These are phyloP conservation scores for Sporisorium graminicola DNA, from an alignment of 1,284 basidiomycete species.

Conservation along the genomic window DNA sequence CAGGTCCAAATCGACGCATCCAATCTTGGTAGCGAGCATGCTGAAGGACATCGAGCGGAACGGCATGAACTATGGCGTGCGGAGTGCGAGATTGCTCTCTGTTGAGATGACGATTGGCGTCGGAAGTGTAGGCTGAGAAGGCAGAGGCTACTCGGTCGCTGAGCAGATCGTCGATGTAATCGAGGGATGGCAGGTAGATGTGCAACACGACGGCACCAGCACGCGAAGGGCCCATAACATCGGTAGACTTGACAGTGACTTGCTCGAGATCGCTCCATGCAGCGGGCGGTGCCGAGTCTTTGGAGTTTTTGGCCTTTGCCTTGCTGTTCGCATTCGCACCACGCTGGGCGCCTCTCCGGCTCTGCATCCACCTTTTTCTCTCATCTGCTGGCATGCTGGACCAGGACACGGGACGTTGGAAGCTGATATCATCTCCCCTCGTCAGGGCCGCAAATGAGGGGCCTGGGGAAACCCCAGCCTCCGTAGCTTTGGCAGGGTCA, in stretches of 20 bases:
- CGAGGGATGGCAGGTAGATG: slow-evolving; percentile 77
- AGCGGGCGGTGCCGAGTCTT: slow-evolving; percentile 72
- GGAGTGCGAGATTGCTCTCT: slow-evolving; percentile 73
- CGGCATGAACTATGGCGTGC: slow-evolving; percentile 61
- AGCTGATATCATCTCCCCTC: slow-evolving; percentile 71
- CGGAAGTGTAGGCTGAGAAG: slow-evolving; percentile 70
- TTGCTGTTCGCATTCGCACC: slow-evolving; percentile 37
- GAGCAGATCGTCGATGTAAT: slow-evolving; percentile 76
- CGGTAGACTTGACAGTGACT: slow-evolving; percentile 39
- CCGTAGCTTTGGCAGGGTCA: slow-evolving; percentile 77
- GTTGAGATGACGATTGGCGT: slow-evolving; percentile 43
- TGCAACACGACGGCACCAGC: slow-evolving; percentile 72
- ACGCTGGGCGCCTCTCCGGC: slow-evolving; percentile 71
- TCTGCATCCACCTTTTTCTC: slow-evolving; percentile 56
- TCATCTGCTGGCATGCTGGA: slow-evolving; percentile 24
- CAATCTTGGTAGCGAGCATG: slow-evolving; percentile 79
- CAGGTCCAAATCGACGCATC: slow-evolving; percentile 76
- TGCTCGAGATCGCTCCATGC: slow-evolving; percentile 38
- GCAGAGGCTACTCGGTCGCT: slow-evolving; percentile 71
- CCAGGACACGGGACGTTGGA: slow-evolving; percentile 68
- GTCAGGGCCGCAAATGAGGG: slow-evolving; percentile 71
- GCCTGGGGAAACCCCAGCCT: slow-evolving; percentile 78
- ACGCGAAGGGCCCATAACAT: slow-evolving; percentile 76
- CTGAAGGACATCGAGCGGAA: slow-evolving; percentile 71
- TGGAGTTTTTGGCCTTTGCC: slow-evolving; percentile 1